Conservation (phyloP, 257 asterid genomes). For the Salvia hispanica region DNA sequence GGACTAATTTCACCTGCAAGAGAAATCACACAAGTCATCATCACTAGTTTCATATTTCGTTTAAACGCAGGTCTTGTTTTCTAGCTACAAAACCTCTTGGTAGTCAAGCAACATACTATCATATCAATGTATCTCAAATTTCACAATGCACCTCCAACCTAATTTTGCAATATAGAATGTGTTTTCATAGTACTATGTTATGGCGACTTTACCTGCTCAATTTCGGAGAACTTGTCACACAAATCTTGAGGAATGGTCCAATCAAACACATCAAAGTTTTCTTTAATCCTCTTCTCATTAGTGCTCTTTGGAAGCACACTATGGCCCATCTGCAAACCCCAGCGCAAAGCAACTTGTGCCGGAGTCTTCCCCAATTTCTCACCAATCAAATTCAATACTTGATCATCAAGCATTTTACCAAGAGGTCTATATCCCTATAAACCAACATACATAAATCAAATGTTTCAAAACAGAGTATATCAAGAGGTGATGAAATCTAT, state of each 20-base stretch:
- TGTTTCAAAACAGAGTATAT: not conserved
- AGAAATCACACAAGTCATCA: not conserved
- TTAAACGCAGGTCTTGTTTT: constrained; percentile 5
- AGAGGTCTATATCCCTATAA: constrained; percentile 68
- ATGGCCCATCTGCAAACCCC: constrained; percentile 58
- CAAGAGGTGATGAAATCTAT: not conserved
- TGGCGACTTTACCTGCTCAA: constrained; percentile 37
- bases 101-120: not conserved
- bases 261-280: constrained; percentile 45
- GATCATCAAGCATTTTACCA: constrained; percentile 58
- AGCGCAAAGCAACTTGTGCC: constrained; percentile 46
- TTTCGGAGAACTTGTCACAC: constrained; percentile 33
- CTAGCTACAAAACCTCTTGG: constrained; percentile 9
- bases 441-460: not conserved
- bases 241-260: constrained; percentile 49
- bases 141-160: no score
- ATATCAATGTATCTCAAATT: not conserved
- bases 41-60: constrained; percentile 7
- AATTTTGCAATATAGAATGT: no score
- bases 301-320: constrained; percentile 53
- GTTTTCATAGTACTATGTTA: not conserved
- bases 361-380: constrained; percentile 46
- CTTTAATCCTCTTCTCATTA: constrained; percentile 34
- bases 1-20: constrained; percentile 57
- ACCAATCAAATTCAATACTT: constrained; percentile 38